Evolutionary conservation across 2,329 filamentous ascomycete species (phyloP).

Genomic region (Trichoderma sp.): DNA sequence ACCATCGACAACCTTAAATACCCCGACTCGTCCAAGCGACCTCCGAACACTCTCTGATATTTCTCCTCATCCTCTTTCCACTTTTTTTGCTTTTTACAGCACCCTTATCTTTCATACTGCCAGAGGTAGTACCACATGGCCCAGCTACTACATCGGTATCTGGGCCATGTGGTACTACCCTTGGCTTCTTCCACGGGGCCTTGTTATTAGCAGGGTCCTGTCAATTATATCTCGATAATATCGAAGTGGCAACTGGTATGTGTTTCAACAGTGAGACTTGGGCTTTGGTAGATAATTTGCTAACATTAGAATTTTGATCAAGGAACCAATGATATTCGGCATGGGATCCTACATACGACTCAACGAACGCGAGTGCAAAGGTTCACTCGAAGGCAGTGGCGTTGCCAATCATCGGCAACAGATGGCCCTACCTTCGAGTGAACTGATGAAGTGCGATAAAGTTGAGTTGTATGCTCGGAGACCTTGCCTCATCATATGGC

Average conservation of each 20-base stretch:
- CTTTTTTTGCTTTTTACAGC: neutral
- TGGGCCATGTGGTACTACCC: neutral
- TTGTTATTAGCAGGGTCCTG: neutral
- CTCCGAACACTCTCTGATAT: neutral
- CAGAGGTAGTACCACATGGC: neutral
- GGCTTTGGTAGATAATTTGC: neutral
- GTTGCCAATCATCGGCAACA: neutral
- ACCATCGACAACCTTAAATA: neutral
- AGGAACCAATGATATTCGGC: neutral
- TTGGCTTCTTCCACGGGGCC: neutral
- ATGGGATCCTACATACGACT: neutral
- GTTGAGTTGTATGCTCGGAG: neutral
- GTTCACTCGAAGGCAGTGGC: neutral
- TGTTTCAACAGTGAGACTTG: neutral
- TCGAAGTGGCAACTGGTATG: neutral
- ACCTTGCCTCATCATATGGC: neutral
- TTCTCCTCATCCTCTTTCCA: neutral
- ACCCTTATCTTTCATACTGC: neutral
- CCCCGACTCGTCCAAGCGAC: neutral
- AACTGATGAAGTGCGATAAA: neutral
- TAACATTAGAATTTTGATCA: neutral
- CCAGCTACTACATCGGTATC: neutral
- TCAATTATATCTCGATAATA: neutral
- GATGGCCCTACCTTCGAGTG: neutral
- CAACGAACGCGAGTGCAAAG: fast-evolving